A percentile compares a stretch with the other conserved stretches of the same genome.
Evolutionary conservation across 176 grass and related monocot genomes (phyloP).

Genomic region (Zizania latifolia): DNA sequence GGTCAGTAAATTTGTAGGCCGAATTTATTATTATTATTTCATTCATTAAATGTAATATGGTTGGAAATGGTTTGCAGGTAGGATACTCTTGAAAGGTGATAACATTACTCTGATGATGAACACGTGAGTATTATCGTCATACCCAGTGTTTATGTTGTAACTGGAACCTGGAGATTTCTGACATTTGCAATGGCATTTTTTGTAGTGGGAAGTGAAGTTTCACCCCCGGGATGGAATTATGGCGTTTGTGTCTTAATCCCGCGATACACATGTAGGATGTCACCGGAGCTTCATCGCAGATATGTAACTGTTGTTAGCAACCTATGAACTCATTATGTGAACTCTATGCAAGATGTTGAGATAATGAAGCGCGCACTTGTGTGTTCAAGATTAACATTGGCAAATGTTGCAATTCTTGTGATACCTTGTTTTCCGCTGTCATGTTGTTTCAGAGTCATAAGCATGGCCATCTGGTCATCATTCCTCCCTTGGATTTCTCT

Average conservation of each 20-base stretch:
- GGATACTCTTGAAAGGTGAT: conserved; percentile 92
- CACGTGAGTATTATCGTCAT: conserved; percentile 33
- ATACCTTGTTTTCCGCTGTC: not conserved
- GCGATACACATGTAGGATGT: conserved; percentile 8
- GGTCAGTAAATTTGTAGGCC: conserved; percentile 32
- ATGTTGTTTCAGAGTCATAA: not conserved
- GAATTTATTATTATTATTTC: not conserved
- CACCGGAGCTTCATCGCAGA: no score
- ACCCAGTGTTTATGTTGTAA: not conserved
- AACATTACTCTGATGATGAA: conserved; percentile 99
- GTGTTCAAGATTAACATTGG: conserved; percentile 4
- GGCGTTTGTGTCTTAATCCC: not conserved
- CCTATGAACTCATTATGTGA: conserved; percentile 12
- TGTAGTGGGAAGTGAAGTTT: conserved; percentile 40
- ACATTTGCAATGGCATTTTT: not conserved
- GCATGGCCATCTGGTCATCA: not conserved
- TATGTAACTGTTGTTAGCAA: conserved; percentile 11
- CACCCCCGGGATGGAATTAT: not conserved
- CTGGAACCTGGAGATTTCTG: not conserved
- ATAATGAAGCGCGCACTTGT: not conserved
- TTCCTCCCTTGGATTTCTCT: no score
- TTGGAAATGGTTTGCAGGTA: conserved; percentile 44
- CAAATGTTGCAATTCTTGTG: not conserved
- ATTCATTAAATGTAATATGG: not conserved
- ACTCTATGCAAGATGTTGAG: not conserved